Evolutionary conservation across 2,329 filamentous ascomycete species (phyloP).

Genomic region (Hymenoscyphus albidus): DNA sequence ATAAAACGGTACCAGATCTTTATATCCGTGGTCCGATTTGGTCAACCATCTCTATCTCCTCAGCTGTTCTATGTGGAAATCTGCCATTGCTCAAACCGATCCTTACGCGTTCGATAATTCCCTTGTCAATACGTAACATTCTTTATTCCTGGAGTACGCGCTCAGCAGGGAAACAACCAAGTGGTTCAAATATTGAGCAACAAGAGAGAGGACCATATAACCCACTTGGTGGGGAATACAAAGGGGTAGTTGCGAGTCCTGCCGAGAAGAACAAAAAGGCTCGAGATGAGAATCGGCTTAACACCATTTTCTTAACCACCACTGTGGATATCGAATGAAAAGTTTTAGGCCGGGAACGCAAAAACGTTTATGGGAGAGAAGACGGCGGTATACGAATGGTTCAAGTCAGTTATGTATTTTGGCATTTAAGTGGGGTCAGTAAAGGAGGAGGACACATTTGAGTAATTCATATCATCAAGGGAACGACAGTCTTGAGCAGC

Average conservation of each 20-base stretch:
- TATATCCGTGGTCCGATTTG: background rate
- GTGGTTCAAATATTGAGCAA: background rate
- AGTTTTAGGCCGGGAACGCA: background rate
- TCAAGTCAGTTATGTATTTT: too few species aligned
- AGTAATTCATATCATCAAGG: too few species aligned
- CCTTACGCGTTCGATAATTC: background rate
- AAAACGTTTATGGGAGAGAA: background rate
- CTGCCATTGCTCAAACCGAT: conserved; percentile 2
- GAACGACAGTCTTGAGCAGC: too few species aligned
- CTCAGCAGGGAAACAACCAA: background rate
- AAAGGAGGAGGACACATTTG: too few species aligned
- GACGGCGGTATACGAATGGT: background rate
- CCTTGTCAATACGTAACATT: background rate
- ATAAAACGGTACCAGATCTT: background rate
- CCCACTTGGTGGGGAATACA: background rate
- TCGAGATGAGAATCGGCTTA: background rate
- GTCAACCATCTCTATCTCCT: conserved; percentile 1
- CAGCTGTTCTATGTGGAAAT: background rate
- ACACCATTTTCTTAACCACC: background rate
- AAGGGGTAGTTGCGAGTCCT: background rate
- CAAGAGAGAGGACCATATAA: background rate
- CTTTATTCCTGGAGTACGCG: background rate
- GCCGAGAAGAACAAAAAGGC: background rate
- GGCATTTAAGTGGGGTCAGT: too few species aligned
- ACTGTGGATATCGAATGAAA: background rate